Percentiles rank a stretch among this genome's conserved stretches.
Conservation (phyloP, 208 protist genomes). For the Angomonas desouzai region DNA sequence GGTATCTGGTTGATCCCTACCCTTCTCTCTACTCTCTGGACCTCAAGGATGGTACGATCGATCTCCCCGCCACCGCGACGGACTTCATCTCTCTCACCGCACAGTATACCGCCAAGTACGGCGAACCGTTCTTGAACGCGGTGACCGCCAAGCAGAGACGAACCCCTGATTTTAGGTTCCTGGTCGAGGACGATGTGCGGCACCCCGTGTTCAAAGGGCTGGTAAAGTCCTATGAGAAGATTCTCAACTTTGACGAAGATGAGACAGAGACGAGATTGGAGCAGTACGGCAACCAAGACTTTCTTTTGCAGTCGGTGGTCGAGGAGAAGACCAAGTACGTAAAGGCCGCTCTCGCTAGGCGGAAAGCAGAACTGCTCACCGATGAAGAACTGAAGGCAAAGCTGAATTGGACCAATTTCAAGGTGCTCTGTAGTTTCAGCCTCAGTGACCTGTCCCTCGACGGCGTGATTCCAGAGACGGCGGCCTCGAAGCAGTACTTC, state of each 20-base stretch:
- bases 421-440: conserved; percentile 63
- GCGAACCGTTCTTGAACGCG: conserved; percentile 59
- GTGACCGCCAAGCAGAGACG: conserved; percentile 53
- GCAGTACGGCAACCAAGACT: conserved; percentile 32
- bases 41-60: conserved; percentile 54
- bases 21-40: conserved; percentile 68
- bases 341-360: conserved; percentile 66
- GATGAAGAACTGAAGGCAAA: conserved; percentile 79
- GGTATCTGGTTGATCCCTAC: conserved; percentile 75
- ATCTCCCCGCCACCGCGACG: conserved; percentile 62
- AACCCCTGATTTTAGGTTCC: conserved; percentile 72
- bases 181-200: conserved; percentile 71
- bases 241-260: conserved; percentile 59
- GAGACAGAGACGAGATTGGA: conserved; percentile 77
- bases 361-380: conserved; percentile 75
- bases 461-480: conserved; percentile 57
- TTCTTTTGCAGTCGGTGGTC: conserved; percentile 55
- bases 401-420: conserved; percentile 81
- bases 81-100: conserved; percentile 72
- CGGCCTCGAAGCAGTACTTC: conserved; percentile 26
- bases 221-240: conserved; percentile 69
- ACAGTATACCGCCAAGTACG: conserved; percentile 88
- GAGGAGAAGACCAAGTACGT: conserved; percentile 75
- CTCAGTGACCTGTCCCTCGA: conserved; percentile 73
- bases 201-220: conserved; percentile 68